Conservation (phyloP, 2,329 filamentous ascomycete genomes). For the Neobulgaria alba region DNA sequence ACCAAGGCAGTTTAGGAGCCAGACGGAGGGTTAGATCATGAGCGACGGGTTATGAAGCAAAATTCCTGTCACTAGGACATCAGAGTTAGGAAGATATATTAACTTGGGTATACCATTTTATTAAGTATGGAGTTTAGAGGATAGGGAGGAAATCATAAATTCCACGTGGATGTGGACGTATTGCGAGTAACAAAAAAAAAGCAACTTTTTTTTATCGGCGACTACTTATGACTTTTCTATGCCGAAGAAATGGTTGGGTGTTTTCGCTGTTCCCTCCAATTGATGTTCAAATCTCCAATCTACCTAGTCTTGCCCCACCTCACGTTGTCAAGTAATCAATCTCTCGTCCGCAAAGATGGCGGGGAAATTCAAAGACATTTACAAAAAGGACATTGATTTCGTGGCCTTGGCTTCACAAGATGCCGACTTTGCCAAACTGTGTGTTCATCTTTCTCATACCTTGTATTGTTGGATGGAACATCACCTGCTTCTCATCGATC, state of each 20-base stretch:
- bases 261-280: too few relatives aligned
- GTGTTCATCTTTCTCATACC: constrained; percentile 20
- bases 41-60: constrained; percentile 28
- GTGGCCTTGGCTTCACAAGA: constrained; percentile 49
- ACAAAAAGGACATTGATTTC: constrained; percentile 54
- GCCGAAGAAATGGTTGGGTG: too few relatives aligned
- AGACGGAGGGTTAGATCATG: constrained; percentile 26
- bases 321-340: too few relatives aligned
- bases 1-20: constrained; percentile 15
- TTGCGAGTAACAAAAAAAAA: too few relatives aligned
- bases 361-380: constrained; percentile 38
- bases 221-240: too few relatives aligned
- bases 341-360: too few relatives aligned
- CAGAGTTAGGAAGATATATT: background rate
- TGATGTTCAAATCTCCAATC: too few relatives aligned
- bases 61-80: constrained; percentile 19
- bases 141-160: too few relatives aligned
- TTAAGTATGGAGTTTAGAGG: too few relatives aligned
- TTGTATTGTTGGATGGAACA: background rate
- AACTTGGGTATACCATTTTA: constrained; percentile 4
- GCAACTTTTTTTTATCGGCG: too few relatives aligned
- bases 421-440: constrained; percentile 50
- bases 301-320: background rate
- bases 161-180: too few relatives aligned
- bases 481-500: background rate